Conservation (phyloP, 202 grass and related monocot genomes). For the Carex sylvatica region DNA sequence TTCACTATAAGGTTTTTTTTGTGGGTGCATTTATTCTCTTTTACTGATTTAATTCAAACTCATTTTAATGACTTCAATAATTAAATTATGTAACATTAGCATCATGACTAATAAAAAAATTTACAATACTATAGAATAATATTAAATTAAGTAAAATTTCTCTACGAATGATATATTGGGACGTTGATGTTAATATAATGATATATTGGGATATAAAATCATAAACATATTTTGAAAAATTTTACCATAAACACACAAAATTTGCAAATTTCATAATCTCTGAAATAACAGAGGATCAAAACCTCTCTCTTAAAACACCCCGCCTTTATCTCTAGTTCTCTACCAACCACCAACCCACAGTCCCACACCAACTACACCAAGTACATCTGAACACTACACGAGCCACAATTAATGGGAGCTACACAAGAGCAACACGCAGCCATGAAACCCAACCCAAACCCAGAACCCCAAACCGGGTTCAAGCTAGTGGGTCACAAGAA, state of each 20-base stretch:
- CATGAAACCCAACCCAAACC: not conserved
- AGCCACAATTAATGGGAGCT: not conserved
- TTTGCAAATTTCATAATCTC: not conserved
- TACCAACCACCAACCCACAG: not conserved
- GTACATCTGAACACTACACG: not conserved
- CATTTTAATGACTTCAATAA: not conserved
- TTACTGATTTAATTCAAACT: not conserved
- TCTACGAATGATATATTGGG: not conserved
- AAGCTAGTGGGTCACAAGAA: slow-evolving; percentile 45
- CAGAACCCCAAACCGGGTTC: slow-evolving; percentile 13
- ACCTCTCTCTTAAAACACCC: not conserved
- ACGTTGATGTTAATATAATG: too few species aligned
- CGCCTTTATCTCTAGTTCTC: not conserved
- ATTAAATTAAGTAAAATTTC: not conserved
- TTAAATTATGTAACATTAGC: not conserved
- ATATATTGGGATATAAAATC: too few species aligned
- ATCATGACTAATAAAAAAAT: not conserved
- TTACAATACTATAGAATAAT: not conserved
- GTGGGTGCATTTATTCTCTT: not conserved
- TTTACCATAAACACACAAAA: too few species aligned
- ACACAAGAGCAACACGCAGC: not conserved
- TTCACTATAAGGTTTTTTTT: not conserved
- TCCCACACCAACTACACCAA: not conserved
- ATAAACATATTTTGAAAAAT: too few species aligned
- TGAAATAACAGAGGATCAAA: not conserved